Evolutionary conservation across 495 filamentous ascomycete species (phyloP), one percentile per base, ranked within the genome.

Genomic region (Podospora pseudopauciseta): DNA sequence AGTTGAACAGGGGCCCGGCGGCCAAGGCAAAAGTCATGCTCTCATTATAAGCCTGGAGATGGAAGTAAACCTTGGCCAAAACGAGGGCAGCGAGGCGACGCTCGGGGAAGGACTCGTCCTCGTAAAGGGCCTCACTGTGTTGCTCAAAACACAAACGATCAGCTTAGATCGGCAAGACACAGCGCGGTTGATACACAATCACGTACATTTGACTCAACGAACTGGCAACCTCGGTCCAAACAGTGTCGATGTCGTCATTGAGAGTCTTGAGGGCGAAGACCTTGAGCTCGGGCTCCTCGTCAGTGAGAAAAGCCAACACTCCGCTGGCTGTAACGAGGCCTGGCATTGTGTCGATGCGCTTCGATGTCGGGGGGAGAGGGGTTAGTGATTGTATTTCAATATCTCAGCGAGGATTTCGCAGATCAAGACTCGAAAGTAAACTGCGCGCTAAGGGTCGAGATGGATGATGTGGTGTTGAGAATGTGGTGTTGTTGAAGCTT

Each of bases 21-120:
- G 92, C 94, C 15, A 99, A 86, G 63, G 96, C 96, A 80, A 99
- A 97, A 26, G 91, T 90, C 96, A 99, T 98, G 79, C 94, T 97
- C 85, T 98, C 95, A 76, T 97, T 93, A 81, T 98, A 98, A 80
- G 96, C 96, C 81, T 96, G 92, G 60, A 99, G 88, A 76, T 99
- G 94, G 77, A 97, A 99, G 80, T 98, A 99, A 70, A 98, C 92
- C 84, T 98, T 98, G 68, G 96, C 91, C 63, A 94, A 91, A 61
- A 99, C 93, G 32, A 99, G 84, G 65, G 96, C 94, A 65, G 96
- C 96, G 57, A 98, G 89, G 76, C 94, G 91, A 72, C 95, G 91
- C 76, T 99, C 91, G 18, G 95, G 91, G 74, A 99, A 99, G 63
- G 85, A 84, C 68, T 97, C 91, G 82, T 98, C 94, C 85, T 99